Conservation (phyloP, 257 asterid genomes). For the Solanum chilense region DNA sequence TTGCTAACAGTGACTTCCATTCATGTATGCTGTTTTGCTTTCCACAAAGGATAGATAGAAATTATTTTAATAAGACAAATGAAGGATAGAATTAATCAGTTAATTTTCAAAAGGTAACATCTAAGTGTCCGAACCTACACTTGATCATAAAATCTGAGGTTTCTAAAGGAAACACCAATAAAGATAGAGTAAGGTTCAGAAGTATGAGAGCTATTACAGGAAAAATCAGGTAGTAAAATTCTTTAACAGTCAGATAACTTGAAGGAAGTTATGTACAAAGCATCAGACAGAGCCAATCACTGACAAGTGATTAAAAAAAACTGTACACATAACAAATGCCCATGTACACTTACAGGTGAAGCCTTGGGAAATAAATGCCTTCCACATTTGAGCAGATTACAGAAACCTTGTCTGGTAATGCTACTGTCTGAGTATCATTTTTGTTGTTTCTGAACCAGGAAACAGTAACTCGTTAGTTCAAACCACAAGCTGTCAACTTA, state of each 20-base stretch:
- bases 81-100: background rate
- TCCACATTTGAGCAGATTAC: slow-evolving; percentile 85
- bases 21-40: background rate
- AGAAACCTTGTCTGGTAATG: slow-evolving; percentile 68
- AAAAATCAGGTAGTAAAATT: background rate
- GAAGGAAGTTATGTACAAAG: background rate
- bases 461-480: slow-evolving; percentile 6
- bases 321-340: background rate
- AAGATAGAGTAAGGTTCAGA: background rate
- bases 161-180: background rate
- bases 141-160: background rate
- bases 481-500: background rate
- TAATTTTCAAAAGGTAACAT: background rate
- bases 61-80: background rate
- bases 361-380: slow-evolving; percentile 88
- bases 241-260: background rate
- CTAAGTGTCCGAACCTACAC: background rate
- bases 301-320: background rate
- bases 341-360: slow-evolving; percentile 65
- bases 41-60: background rate
- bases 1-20: background rate
- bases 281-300: background rate
- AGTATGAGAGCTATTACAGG: background rate
- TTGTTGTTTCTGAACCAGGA: slow-evolving; percentile 53
- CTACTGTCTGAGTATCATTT: slow-evolving; percentile 29